Evolutionary conservation across 2,329 filamentous ascomycete genomes (phyloP).

Genomic region (Colletotrichum sublineola): DNA sequence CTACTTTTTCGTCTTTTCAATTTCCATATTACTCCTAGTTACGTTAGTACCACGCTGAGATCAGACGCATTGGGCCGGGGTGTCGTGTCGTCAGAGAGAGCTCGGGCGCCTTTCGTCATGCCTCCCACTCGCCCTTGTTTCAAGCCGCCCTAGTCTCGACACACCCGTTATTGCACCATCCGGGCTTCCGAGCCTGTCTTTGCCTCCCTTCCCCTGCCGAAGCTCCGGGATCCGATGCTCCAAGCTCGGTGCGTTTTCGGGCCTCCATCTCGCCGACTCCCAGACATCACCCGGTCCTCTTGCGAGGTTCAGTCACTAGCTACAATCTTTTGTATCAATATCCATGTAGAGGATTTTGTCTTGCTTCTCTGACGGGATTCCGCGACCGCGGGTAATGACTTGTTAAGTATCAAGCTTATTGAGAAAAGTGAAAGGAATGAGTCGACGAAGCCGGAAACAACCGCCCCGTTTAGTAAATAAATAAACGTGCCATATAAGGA

Average conservation of each 20-base stretch:
- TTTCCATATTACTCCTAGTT: neutral
- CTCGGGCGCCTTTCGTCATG: slow-evolving; percentile 39
- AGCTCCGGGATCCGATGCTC: slow-evolving; percentile 26
- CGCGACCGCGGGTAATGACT: neutral
- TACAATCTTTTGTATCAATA: neutral
- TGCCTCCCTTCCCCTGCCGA: slow-evolving; percentile 19
- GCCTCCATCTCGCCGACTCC: neutral
- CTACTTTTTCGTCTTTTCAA: neutral
- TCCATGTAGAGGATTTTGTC: neutral
- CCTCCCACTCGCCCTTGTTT: slow-evolving; percentile 37
- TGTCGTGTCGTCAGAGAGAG: slow-evolving; percentile 26
- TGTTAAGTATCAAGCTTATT: neutral
- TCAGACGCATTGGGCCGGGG: slow-evolving; percentile 37
- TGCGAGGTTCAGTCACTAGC: neutral
- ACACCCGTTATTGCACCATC: slow-evolving; percentile 25
- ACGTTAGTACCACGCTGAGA: slow-evolving; percentile 2
- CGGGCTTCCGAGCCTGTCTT: slow-evolving; percentile 18
- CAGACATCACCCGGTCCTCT: neutral
- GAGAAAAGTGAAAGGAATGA: too few relatives aligned
- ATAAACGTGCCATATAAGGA: neutral
- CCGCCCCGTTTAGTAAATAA: neutral
- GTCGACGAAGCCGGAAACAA: neutral
- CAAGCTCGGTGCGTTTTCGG: neutral
- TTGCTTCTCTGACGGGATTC: neutral
- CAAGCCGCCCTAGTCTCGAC: slow-evolving; percentile 35